Percentiles rank a stretch among this genome's conserved stretches.
Evolutionary conservation across 331 rosid genomes (phyloP).

Genomic region (Acacia concinna): DNA sequence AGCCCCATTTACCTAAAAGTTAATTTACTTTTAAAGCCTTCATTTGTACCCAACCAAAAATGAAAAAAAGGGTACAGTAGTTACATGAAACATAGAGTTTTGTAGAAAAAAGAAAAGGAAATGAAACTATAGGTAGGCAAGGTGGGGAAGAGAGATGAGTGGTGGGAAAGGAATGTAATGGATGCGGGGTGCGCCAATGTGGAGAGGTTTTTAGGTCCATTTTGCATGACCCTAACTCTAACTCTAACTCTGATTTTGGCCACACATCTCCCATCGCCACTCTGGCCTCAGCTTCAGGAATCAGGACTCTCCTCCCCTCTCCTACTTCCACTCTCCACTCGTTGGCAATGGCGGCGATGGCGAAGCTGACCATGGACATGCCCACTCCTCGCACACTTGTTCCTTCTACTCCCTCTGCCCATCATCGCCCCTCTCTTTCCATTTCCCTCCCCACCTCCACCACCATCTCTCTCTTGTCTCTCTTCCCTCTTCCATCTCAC

Average conservation of each 20-base stretch:
- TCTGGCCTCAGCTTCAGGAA: background rate
- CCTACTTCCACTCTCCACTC: background rate
- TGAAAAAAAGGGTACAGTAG: too few relatives aligned
- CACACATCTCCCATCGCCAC: constrained; percentile 52
- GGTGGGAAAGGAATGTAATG: background rate
- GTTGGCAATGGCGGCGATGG: constrained; percentile 22
- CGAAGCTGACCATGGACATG: constrained; percentile 51
- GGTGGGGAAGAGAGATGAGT: too few relatives aligned
- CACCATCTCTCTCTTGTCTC: constrained; percentile 65
- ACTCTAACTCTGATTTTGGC: constrained; percentile 15
- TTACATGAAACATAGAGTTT: too few relatives aligned
- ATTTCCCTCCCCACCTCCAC: constrained; percentile 64
- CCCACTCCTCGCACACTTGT: background rate
- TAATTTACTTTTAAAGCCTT: too few relatives aligned
- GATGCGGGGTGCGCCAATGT: constrained; percentile 4
- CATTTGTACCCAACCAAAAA: too few relatives aligned
- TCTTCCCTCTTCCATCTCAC: constrained; percentile 58
- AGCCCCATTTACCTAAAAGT: too few relatives aligned
- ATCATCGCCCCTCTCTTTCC: constrained; percentile 43
- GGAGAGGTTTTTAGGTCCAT: too few relatives aligned
- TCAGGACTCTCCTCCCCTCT: too few relatives aligned
- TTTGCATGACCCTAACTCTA: background rate
- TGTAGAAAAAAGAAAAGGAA: too few relatives aligned
- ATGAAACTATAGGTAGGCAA: too few relatives aligned
- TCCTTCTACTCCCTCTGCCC: constrained; percentile 19